Base-by-base conservation (phyloP, 306 rosid genomes). In the Prinsepia uniflora region DNA sequence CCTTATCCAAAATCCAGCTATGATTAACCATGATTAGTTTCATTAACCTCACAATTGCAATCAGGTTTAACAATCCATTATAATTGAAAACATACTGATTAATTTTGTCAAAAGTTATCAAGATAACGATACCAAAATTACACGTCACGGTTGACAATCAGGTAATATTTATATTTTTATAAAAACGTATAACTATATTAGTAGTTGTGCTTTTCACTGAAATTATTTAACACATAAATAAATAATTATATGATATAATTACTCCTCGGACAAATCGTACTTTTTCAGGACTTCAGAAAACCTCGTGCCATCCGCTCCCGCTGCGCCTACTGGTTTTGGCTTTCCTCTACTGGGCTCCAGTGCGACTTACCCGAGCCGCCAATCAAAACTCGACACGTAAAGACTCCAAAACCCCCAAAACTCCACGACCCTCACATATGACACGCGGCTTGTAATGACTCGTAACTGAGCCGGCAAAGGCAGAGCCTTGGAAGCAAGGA, bases 321-420 rank as follows among this genome's bases (percentile, higher is more conserved):
- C 78, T 13, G 49, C 72, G 66, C 64, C 73, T 9, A 3, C 78
- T 6, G 66, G 61, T 72, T 77, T 67, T 52, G 63, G 15, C 17
- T 49, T 55, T 64, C 20, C 45, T 9, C 17, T 56, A 22, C 57
- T 8, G 2, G 24, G 14, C 44, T 53, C 18, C 66, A 70, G 6
- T 14, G 24, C 6, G 1, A 39, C n/a, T 17, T 18, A 10, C 20
- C 43, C 13, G 22, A 15, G 6, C 2, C 5, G 0, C 65, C 45
- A 64, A 70, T 74, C 0, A 41, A 6, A 41, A 0, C 7, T 4
- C 3, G 9, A 49, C 76, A 64, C 58, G 52, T 79, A 49, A 19
- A 0, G 19, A 3, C 3, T 36, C 19, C 8, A 10, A 18, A 3
- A 11, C 30, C 5, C 7, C 22, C 36, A 3, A 17, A 2, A 20